Conservation (phyloP, 495 filamentous ascomycete genomes). For the Extremus antarcticus region DNA sequence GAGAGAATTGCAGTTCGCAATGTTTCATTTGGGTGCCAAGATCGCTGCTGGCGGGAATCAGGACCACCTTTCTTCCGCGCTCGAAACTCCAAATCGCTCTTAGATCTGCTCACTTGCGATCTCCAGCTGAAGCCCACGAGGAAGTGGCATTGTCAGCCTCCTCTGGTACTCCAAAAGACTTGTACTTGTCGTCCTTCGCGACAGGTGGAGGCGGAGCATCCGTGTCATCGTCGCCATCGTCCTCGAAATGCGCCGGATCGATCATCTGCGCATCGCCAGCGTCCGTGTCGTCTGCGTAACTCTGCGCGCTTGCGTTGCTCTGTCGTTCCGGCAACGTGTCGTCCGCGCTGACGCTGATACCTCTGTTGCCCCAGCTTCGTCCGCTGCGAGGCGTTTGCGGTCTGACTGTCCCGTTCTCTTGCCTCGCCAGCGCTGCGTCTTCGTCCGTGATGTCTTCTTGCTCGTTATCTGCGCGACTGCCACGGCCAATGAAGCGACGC, state of each 20-base stretch:
- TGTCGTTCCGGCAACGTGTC: constrained; percentile 16
- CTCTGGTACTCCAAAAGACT: background rate
- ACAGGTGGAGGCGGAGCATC: constrained; percentile 11
- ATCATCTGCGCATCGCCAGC: constrained; percentile 10
- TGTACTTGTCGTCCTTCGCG: constrained; percentile 4
- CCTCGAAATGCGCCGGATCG: constrained; percentile 21
- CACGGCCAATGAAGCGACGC: constrained; percentile 29
- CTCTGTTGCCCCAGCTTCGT: constrained; percentile 21
- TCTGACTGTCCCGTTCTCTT: constrained; percentile 12
- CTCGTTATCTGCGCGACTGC: constrained; percentile 4
- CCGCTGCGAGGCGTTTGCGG: constrained; percentile 1
- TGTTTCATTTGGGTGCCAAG: background rate
- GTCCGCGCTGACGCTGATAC: constrained; percentile 24
- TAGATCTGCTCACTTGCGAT: background rate
- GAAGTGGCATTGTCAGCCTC: background rate
- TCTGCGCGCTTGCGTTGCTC: background rate
- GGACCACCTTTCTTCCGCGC: background rate
- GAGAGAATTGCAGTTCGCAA: background rate
- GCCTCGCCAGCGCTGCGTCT: constrained; percentile 11
- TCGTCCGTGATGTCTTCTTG: constrained; percentile 18
- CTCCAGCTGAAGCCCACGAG: background rate
- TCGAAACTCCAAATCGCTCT: background rate
- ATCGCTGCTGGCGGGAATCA: background rate
- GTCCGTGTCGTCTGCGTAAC: constrained; percentile 1
- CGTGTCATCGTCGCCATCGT: constrained; percentile 14